A percentile compares a stretch with the other conserved stretches of the same genome.
These are phyloP conservation scores for Fusarium albosuccineum DNA, from an alignment of 2,329 filamentous ascomycete genomes.

Conservation along the genomic window DNA sequence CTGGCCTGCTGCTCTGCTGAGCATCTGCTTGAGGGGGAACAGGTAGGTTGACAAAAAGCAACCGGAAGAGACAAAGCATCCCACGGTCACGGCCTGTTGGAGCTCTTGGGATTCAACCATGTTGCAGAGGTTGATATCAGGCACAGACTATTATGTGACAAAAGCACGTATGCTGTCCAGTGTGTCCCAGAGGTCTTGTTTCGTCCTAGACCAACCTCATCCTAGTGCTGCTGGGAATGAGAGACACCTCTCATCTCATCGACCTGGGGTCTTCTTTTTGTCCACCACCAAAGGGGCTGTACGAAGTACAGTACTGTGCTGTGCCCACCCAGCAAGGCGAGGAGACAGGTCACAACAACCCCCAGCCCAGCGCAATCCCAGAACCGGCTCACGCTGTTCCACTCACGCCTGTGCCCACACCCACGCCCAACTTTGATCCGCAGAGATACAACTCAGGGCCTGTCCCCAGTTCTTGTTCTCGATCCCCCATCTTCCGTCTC, in stretches of 20 bases:
- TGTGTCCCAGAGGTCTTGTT: too few relatives aligned
- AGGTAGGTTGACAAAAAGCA: too few relatives aligned
- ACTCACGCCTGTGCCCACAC: conserved; percentile 44
- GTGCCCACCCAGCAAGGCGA: conserved; percentile 17
- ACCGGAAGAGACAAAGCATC: too few relatives aligned
- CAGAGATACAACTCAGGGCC: conserved; percentile 48
- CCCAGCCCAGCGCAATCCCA: conserved; percentile 25
- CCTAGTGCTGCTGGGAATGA: background rate
- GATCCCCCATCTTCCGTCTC: conserved; percentile 35
- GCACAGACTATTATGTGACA: too few relatives aligned
- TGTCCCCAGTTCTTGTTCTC: conserved; percentile 44
- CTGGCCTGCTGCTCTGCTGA: conserved; percentile 6
- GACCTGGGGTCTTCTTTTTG: background rate
- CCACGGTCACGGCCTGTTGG: too few relatives aligned
- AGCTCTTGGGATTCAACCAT: too few relatives aligned
- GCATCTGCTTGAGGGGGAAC: background rate
- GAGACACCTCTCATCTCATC: background rate
- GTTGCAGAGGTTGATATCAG: too few relatives aligned
- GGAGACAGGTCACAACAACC: conserved; percentile 28
- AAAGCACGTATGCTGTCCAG: too few relatives aligned
- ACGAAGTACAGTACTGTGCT: conserved; percentile 14
- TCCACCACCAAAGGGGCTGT: background rate
- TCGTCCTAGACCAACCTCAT: too few relatives aligned
- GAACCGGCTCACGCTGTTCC: conserved; percentile 42
- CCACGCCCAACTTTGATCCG: conserved; percentile 44